Base-by-base conservation (phyloP, 306 rosid genomes). In the Dicorynia guianensis region DNA sequence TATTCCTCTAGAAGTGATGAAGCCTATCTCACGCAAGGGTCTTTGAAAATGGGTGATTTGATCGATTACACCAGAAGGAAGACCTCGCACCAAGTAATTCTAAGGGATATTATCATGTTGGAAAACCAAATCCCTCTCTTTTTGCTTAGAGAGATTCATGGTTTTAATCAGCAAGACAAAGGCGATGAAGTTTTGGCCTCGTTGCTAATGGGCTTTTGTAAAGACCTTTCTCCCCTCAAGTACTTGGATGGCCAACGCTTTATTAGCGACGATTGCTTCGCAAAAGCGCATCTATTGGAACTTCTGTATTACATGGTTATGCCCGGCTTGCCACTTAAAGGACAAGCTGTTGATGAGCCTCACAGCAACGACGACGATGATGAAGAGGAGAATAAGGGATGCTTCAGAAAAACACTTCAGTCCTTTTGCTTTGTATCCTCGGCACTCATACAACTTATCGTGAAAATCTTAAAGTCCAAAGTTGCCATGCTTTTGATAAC, bases 111-210 rank as follows among this genome's bases (percentile, higher is more conserved):
- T 3, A 11, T 72, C 12, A 72, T 58, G 77, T 30, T 72, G 15
- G 77, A 72, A 20, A 72, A 72, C 43, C 77, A 72, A 59, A 59
- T 58, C 7, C 76, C 77, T 43, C 57, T 72, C 11, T 72, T 46
- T 38, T 43, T 72, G 57, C 19, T 72, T 6, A 72, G 35, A 15
- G 36, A 72, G n/a, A 58, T 58, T 7, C 58, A 25, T 4, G 11
- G 5, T 2, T 44, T 58, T 46, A 46, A 13, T 72, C 17, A n/a
- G 8, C 11, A 11, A 3, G 50, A 57, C 6, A n/a, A 7, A 35
- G 40, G 17, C 11, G 73, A 68, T 8, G 7, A 68, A 3, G 17
- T 9, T 8, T 44, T 56, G 14, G 67, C 14, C 11, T 4, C 56
- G 0, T 57, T 57, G 46, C 20, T 71, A 30, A 40, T 57, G 55